Evolutionary conservation across 768 basidiomycete genomes (phyloP).

Genomic region (Leccinum barrowsii): DNA sequence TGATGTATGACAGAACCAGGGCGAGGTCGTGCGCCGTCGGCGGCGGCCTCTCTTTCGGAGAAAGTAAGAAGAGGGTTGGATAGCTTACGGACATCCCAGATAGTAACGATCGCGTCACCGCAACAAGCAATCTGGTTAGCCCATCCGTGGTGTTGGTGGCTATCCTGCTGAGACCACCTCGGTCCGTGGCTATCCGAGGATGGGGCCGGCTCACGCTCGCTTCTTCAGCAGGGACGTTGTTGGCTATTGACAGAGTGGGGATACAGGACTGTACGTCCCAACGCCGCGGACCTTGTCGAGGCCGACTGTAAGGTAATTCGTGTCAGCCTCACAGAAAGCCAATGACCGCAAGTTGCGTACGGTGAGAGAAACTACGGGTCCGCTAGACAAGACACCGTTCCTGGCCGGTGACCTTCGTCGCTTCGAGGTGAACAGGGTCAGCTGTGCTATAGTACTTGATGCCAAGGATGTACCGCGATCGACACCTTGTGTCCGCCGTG

Average conservation of each 20-base stretch:
- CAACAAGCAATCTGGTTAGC: slow-evolving; percentile 64
- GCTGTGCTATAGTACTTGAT: no score
- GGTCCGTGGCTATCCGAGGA: slow-evolving; percentile 42
- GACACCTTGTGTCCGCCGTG: no score
- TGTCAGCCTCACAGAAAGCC: slow-evolving; percentile 62
- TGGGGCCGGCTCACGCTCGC: slow-evolving; percentile 24
- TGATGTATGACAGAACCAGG: slow-evolving; percentile 40
- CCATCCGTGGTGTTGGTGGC: slow-evolving; percentile 66
- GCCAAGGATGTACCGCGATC: no score
- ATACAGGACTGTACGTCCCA: slow-evolving; percentile 61
- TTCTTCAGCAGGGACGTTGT: slow-evolving; percentile 8
- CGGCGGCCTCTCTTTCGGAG: slow-evolving; percentile 70
- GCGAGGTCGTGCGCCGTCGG: slow-evolving; percentile 54
- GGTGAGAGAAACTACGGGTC: slow-evolving; percentile 56
- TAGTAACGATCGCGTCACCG: slow-evolving; percentile 65
- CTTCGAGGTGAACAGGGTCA: slow-evolving; percentile 69
- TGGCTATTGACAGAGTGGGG: slow-evolving; percentile 32
- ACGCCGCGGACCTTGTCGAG: slow-evolving; percentile 73
- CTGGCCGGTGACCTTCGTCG: slow-evolving; percentile 49
- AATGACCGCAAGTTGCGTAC: slow-evolving; percentile 63
- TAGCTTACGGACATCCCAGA: slow-evolving; percentile 76
- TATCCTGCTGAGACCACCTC: slow-evolving; percentile 73
- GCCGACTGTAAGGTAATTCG: slow-evolving; percentile 75
- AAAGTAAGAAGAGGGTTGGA: slow-evolving; percentile 65
- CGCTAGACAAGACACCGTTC: slow-evolving; percentile 51